phyloP scores from a whole-genome alignment of 2,329 filamentous ascomycete species.

The Epichloe amarillans region DNA sequence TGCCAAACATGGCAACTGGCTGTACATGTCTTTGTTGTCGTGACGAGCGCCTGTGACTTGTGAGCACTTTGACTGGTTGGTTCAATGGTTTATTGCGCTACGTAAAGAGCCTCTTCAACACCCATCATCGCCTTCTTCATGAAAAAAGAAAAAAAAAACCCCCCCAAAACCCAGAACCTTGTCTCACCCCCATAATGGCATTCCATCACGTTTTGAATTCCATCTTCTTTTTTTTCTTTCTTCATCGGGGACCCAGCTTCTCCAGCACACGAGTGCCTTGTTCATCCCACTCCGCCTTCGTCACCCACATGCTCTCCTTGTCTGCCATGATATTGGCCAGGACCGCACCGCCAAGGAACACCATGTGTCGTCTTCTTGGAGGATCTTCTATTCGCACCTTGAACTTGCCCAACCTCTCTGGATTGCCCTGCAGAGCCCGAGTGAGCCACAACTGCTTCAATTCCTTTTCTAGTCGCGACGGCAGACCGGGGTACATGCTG shows the following conservation, averaged over 20 bases:
- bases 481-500: slow-evolving; percentile 97
- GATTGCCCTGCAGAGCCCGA: slow-evolving; percentile 76
- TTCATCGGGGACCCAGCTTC: slow-evolving; percentile 77
- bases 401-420: slow-evolving; percentile 93
- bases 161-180: background rate
- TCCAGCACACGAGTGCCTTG: slow-evolving; percentile 73
- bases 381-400: slow-evolving; percentile 99
- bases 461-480: slow-evolving; percentile 92
- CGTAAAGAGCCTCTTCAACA: background rate
- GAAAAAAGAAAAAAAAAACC: background rate
- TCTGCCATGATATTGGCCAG: slow-evolving; percentile 98
- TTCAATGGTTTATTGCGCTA: background rate
- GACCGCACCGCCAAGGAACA: slow-evolving; percentile 95
- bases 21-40: too few relatives aligned
- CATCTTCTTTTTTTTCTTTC: slow-evolving; percentile 11
- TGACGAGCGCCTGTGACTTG: too few relatives aligned
- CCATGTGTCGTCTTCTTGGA: slow-evolving; percentile 91
- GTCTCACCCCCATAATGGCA: background rate
- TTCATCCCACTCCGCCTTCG: slow-evolving; percentile 93
- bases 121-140: background rate
- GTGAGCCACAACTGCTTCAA: slow-evolving; percentile 98
- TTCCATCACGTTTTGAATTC: background rate
- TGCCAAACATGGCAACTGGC: too few relatives aligned
- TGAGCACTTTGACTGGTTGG: too few relatives aligned
- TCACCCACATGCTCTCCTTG: slow-evolving; percentile 98